Conservation (phyloP, 176 grass and related monocot genomes). For the Canna indica region DNA sequence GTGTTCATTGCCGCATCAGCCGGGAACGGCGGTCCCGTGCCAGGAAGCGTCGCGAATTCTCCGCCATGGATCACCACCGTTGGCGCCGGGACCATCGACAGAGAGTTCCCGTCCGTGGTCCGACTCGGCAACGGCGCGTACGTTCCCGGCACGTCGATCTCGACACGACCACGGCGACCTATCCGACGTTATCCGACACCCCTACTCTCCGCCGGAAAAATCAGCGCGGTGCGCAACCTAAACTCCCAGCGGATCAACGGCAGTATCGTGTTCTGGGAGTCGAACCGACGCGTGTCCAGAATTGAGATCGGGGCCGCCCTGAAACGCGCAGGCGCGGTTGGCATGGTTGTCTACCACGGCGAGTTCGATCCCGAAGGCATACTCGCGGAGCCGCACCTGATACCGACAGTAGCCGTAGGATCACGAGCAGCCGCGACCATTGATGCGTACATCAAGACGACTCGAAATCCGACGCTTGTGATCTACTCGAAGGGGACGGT, state of each 20-base stretch:
- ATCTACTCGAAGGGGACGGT: conserved; percentile 67
- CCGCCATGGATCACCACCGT: conserved; percentile 91
- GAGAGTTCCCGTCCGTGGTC: conserved; percentile 56
- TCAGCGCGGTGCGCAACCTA: conserved; percentile 55
- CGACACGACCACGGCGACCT: conserved; percentile 41
- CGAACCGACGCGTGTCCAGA: conserved; percentile 4
- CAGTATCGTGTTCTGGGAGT: conserved; percentile 50
- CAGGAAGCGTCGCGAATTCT: conserved; percentile 56
- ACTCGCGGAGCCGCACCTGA: conserved; percentile 76
- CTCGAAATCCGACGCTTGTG: conserved; percentile 46
- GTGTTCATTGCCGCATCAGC: conserved; percentile 86
- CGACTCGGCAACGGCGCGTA: conserved; percentile 59
- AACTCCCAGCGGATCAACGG: conserved; percentile 30
- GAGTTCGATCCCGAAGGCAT: conserved; percentile 59
- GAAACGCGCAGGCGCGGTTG: conserved; percentile 52
- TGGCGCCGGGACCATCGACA: conserved; percentile 77
- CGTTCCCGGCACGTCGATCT: conserved; percentile 65
- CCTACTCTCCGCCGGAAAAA: conserved; percentile 48
- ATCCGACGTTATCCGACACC: conserved; percentile 16
- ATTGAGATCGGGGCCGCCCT: conserved; percentile 74
- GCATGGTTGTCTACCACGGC: conserved; percentile 56
- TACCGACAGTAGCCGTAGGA: conserved; percentile 70
- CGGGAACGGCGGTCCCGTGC: conserved; percentile 69
- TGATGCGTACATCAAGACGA: conserved; percentile 45
- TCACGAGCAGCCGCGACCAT: conserved; percentile 31